Percentiles rank a stretch among this genome's conserved stretches.
Evolutionary conservation across 441 rosid species (phyloP).

Genomic region (Erodium texanum): DNA sequence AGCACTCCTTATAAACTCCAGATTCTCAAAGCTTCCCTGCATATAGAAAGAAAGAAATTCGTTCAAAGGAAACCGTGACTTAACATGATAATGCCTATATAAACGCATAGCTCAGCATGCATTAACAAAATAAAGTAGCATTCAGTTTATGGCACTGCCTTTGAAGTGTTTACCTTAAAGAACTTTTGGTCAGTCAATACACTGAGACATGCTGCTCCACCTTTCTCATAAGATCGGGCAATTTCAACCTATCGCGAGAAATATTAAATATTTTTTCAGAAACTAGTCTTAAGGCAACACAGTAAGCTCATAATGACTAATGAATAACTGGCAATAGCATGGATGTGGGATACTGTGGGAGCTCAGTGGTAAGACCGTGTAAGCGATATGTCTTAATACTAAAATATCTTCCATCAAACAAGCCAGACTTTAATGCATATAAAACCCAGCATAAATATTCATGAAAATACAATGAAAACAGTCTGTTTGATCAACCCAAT

Average conservation of each 20-base stretch:
- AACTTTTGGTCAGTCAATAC: conserved; percentile 84
- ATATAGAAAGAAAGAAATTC: conserved; percentile 8
- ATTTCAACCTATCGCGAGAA: conserved; percentile 55
- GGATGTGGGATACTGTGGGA: background rate
- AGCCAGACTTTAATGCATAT: no score
- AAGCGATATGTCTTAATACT: no score
- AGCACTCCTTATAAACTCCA: conserved; percentile 67
- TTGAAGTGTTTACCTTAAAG: conserved; percentile 46
- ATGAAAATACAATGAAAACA: background rate
- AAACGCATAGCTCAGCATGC: conserved; percentile 7
- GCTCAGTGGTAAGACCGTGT: no score
- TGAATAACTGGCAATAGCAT: background rate
- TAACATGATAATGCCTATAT: background rate
- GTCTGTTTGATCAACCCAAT: background rate
- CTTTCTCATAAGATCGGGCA: conserved; percentile 77
- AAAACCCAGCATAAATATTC: no score
- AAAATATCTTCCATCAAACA: no score
- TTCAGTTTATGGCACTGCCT: background rate
- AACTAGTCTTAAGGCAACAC: background rate
- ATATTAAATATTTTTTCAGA: background rate
- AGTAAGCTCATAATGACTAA: background rate
- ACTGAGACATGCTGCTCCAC: conserved; percentile 96
- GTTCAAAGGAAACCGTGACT: no score
- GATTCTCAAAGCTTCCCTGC: conserved; percentile 88
- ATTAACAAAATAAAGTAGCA: conserved; percentile 8